phyloP scores from a whole-genome alignment of 2,329 filamentous ascomycete genomes.

The Ascochyta lentis region DNA sequence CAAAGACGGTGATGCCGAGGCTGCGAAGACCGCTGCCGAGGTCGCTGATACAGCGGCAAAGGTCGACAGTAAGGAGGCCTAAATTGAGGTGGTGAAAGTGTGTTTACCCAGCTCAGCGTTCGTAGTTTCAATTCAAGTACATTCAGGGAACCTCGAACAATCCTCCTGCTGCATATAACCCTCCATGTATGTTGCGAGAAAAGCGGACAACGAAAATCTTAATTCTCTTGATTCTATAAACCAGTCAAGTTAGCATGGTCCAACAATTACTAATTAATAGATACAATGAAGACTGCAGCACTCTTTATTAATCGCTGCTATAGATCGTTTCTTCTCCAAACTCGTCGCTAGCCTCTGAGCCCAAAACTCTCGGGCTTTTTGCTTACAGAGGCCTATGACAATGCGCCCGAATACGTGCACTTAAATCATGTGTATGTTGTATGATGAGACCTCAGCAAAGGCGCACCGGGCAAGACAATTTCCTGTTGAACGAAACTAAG shows the following conservation, averaged over 20 bases:
- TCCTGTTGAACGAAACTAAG: too few species aligned
- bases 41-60: conserved; percentile 56
- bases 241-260: too few species aligned
- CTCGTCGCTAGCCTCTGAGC: background rate
- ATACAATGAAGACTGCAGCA: too few species aligned
- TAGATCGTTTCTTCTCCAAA: background rate
- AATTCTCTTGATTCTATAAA: too few species aligned
- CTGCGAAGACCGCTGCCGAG: conserved; percentile 51
- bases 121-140: background rate
- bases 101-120: background rate
- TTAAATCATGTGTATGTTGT: too few species aligned
- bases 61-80: conserved; percentile 39
- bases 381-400: too few species aligned
- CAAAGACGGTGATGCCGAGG: conserved; percentile 34
- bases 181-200: background rate
- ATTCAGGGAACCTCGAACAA: background rate
- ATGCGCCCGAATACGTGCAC: too few species aligned
- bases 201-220: too few species aligned
- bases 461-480: too few species aligned
- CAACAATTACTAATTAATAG: too few species aligned
- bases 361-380: background rate
- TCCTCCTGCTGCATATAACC: background rate
- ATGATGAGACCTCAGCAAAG: too few species aligned
- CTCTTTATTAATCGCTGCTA: too few species aligned
- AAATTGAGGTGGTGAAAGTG: background rate